Percentiles rank a stretch among this genome's conserved stretches.
Conservation (phyloP, 2,329 filamentous ascomycete genomes). For the Microascus cirrosus region DNA sequence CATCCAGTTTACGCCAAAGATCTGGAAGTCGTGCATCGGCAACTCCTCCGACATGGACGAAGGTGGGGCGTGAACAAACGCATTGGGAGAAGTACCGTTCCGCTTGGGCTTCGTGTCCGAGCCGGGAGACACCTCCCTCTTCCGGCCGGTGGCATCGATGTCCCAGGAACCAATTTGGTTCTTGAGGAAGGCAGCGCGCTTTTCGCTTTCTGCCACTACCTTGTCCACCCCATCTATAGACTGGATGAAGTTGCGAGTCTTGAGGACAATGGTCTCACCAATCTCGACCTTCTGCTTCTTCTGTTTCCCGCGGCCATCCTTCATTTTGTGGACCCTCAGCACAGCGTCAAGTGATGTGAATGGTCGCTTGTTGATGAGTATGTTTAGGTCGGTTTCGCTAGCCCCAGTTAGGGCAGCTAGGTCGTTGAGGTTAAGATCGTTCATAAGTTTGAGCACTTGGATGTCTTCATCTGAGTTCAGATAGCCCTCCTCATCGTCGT, state of each 20-base stretch:
- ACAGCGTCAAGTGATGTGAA: slow-evolving; percentile 49
- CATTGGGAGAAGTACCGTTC: not conserved
- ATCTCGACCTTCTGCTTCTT: slow-evolving; percentile 34
- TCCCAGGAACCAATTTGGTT: slow-evolving; percentile 34
- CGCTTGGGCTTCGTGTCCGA: slow-evolving; percentile 13
- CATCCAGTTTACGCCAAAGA: slow-evolving; percentile 93
- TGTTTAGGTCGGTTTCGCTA: slow-evolving; percentile 55
- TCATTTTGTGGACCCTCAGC: slow-evolving; percentile 48
- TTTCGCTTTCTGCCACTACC: slow-evolving; percentile 66
- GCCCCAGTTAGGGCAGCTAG: slow-evolving; percentile 74
- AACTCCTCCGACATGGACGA: slow-evolving; percentile 65
- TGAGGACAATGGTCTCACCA: slow-evolving; percentile 40
- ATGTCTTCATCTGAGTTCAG: slow-evolving; percentile 19
- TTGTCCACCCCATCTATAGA: slow-evolving; percentile 77
- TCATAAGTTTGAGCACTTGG: slow-evolving; percentile 67
- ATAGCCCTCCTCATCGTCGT: slow-evolving; percentile 19
- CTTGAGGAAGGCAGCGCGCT: slow-evolving; percentile 49
- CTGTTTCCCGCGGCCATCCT: slow-evolving; percentile 22
- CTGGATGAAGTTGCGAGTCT: slow-evolving; percentile 59
- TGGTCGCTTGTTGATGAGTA: slow-evolving; percentile 63
- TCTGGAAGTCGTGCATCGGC: slow-evolving; percentile 81
- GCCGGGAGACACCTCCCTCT: slow-evolving; percentile 9
- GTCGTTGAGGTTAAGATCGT: slow-evolving; percentile 63
- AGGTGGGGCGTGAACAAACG: slow-evolving; percentile 45
- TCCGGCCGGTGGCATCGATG: slow-evolving; percentile 32